Percentiles rank a stretch among this genome's conserved stretches.
These are phyloP conservation scores for Nothopassalora personata DNA, from an alignment of 2,329 filamentous ascomycete species.

Conservation along the genomic window DNA sequence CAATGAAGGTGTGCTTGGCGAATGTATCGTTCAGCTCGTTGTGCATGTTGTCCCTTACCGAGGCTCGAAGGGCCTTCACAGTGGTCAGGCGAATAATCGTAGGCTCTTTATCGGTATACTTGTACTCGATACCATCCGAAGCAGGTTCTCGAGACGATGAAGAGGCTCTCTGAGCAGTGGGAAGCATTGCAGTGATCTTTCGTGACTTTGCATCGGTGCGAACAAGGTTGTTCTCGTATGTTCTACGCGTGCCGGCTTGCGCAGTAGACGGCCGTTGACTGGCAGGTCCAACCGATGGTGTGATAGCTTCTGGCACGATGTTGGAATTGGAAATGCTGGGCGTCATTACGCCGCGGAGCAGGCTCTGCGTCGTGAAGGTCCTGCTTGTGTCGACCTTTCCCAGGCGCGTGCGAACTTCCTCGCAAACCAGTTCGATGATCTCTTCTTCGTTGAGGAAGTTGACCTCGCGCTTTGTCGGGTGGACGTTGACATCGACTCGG, in stretches of 20 bases:
- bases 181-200: conserved; percentile 96
- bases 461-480: conserved; percentile 94
- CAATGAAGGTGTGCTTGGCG: conserved; percentile 84
- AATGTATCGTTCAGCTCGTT: conserved; percentile 82
- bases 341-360: conserved; percentile 62
- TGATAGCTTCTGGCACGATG: conserved; percentile 27
- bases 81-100: conserved; percentile 72
- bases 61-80: conserved; percentile 74
- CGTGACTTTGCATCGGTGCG: conserved; percentile 82
- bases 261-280: conserved; percentile 33
- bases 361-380: conserved; percentile 87
- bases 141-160: conserved; percentile 30
- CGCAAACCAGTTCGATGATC: conserved; percentile 80
- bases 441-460: conserved; percentile 98
- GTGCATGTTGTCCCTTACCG: conserved; percentile 77
- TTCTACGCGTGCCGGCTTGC: conserved; percentile 41
- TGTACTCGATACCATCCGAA: conserved; percentile 61
- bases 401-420: conserved; percentile 69
- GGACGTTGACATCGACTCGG: conserved; percentile 92
- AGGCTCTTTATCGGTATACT: conserved; percentile 62
- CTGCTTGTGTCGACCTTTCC: conserved; percentile 88
- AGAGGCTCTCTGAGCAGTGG: conserved; percentile 44
- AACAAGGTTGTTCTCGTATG: conserved; percentile 81
- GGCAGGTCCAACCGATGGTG: conserved; percentile 25
- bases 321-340: conserved; percentile 43